phyloP scores from a whole-genome alignment of 2,329 filamentous ascomycete species.

The Cladosporium sp. region DNA sequence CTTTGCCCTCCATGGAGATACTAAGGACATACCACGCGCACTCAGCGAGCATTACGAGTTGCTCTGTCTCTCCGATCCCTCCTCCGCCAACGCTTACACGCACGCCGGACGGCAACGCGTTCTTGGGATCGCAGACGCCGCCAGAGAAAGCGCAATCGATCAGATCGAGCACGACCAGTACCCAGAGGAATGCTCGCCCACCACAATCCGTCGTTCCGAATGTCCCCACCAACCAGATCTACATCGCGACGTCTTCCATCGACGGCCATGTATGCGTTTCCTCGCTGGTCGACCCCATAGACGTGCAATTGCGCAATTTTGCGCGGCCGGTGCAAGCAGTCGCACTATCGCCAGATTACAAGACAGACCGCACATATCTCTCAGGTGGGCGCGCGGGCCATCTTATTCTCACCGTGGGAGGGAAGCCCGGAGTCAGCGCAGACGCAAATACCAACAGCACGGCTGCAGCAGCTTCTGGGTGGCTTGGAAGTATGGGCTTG shows the following conservation, averaged over 20 bases:
- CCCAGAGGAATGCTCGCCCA: neutral
- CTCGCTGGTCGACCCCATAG: slow-evolving; percentile 77
- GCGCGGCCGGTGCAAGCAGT: slow-evolving; percentile 87
- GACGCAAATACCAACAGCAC: slow-evolving; percentile 87
- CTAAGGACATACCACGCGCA: slow-evolving; percentile 88
- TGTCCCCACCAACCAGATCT: slow-evolving; percentile 81
- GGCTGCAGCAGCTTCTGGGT: slow-evolving; percentile 70
- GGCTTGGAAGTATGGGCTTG: slow-evolving; percentile 83
- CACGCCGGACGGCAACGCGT: slow-evolving; percentile 22
- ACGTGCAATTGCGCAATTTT: slow-evolving; percentile 89
- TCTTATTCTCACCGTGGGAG: slow-evolving; percentile 78
- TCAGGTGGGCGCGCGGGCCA: slow-evolving; percentile 86
- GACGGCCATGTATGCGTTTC: slow-evolving; percentile 94
- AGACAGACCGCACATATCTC: slow-evolving; percentile 77
- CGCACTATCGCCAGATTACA: slow-evolving; percentile 91
- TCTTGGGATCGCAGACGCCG: neutral
- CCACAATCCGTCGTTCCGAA: slow-evolving; percentile 53
- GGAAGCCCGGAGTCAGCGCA: slow-evolving; percentile 66
- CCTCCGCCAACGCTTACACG: slow-evolving; percentile 42
- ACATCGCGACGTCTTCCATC: slow-evolving; percentile 87
- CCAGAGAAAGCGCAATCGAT: neutral
- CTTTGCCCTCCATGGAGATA: slow-evolving; percentile 72
- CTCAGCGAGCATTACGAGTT: slow-evolving; percentile 78
- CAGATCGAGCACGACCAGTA: neutral
- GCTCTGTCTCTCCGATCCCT: slow-evolving; percentile 85